Conservation (phyloP, 2,329 filamentous ascomycete species). For the Graphilbum fragrans region DNA sequence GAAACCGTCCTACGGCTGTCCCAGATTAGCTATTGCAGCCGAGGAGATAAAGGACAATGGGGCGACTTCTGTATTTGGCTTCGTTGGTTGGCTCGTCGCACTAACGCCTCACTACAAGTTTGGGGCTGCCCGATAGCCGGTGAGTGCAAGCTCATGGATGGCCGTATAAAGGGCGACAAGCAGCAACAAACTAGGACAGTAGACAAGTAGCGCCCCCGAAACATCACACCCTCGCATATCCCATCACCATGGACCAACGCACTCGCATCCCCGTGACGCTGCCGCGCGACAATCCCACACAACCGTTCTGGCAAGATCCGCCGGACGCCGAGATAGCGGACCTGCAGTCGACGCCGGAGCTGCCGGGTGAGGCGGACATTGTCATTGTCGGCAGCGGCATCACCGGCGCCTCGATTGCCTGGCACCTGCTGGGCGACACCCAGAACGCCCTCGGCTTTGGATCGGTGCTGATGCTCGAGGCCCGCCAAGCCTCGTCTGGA, state of each 20-base stretch:
- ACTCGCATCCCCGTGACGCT: constrained; percentile 26
- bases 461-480: constrained; percentile 50
- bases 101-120: no score
- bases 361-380: constrained; percentile 43
- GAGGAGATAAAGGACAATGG: no score
- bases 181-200: not conserved
- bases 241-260: constrained; percentile 21
- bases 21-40: no score
- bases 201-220: no score
- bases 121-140: no score
- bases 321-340: constrained; percentile 34
- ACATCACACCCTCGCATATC: not conserved
- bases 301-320: constrained; percentile 50
- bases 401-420: constrained; percentile 47
- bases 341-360: constrained; percentile 32
- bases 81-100: no score
- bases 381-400: constrained; percentile 55
- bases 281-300: constrained; percentile 37
- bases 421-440: constrained; percentile 28
- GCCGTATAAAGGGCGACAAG: no score
- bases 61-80: no score
- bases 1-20: no score
- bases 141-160: no score
- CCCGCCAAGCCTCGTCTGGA: constrained; percentile 52
- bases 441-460: not conserved